Conservation (phyloP, 768 basidiomycete genomes). For the Leccinum obscurum region DNA sequence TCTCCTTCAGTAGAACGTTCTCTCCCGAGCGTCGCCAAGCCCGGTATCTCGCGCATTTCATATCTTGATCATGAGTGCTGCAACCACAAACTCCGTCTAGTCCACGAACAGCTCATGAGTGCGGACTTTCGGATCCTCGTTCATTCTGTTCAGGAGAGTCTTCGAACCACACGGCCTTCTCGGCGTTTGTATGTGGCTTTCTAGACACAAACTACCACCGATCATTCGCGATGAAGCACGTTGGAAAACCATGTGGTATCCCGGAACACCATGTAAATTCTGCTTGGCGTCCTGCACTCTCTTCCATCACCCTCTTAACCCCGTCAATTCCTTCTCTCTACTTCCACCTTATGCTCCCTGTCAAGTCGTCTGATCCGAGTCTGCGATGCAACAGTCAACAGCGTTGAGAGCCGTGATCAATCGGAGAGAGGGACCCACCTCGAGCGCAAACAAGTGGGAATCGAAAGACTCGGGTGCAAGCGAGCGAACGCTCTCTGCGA, state of each 20-base stretch:
- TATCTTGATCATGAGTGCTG: background rate
- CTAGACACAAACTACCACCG: background rate
- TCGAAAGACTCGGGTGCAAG: slow-evolving; percentile 76
- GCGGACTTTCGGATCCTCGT: background rate
- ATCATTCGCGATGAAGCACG: background rate
- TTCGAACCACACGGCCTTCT: background rate
- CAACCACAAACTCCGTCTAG: background rate
- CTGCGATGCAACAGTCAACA: background rate
- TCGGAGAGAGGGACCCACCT: slow-evolving; percentile 44
- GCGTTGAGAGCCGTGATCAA: background rate
- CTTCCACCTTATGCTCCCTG: background rate
- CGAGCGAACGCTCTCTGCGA: slow-evolving; percentile 69
- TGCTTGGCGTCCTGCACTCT: background rate
- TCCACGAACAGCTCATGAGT: background rate
- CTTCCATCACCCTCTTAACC: background rate
- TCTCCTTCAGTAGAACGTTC: background rate
- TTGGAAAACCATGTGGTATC: background rate
- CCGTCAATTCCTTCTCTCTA: background rate
- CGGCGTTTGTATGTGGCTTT: too few species aligned
- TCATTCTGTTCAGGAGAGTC: background rate
- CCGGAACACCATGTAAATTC: background rate
- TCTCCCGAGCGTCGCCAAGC: background rate
- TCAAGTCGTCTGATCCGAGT: slow-evolving; percentile 16
- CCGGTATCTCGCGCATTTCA: background rate
- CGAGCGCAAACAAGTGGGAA: slow-evolving; percentile 73